phyloP scores from a whole-genome alignment of 768 basidiomycete genomes.

The Dacryopinax primogenitus region DNA sequence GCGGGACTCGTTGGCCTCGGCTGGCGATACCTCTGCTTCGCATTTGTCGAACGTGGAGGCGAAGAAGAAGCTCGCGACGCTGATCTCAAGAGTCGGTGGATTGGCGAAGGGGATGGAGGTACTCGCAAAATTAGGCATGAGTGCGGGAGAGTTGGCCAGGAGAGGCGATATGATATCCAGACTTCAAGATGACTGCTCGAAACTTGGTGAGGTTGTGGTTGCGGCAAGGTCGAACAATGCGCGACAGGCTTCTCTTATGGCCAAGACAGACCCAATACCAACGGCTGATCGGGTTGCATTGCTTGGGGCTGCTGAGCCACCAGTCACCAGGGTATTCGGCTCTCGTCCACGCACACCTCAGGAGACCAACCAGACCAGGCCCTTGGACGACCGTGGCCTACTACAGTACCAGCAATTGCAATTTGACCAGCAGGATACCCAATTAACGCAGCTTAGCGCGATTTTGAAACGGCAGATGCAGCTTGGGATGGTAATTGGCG shows the following conservation, averaged over 20 bases:
- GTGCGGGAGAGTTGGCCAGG: slow-evolving; percentile 82
- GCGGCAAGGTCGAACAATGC: slow-evolving; percentile 33
- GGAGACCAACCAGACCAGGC: slow-evolving; percentile 78
- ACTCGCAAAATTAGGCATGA: slow-evolving; percentile 58
- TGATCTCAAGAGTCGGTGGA: slow-evolving; percentile 57
- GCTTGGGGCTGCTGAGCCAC: slow-evolving; percentile 23
- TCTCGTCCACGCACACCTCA: slow-evolving; percentile 38
- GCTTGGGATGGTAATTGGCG: slow-evolving; percentile 72
- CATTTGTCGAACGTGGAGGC: slow-evolving; percentile 73
- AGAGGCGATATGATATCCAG: slow-evolving; percentile 79
- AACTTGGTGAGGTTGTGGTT: slow-evolving; percentile 72
- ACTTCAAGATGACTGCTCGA: slow-evolving; percentile 83
- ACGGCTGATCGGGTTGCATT: slow-evolving; percentile 19
- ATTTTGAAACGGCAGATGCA: slow-evolving; percentile 75
- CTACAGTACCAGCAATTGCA: slow-evolving; percentile 66
- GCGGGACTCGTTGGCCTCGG: slow-evolving; percentile 69
- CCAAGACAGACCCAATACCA: slow-evolving; percentile 5
- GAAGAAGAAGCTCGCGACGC: slow-evolving; percentile 68
- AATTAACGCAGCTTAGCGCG: slow-evolving; percentile 65
- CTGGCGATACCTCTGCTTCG: slow-evolving; percentile 57
- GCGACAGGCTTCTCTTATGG: neutral
- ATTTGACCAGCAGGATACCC: slow-evolving; percentile 71
- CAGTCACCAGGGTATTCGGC: slow-evolving; percentile 70
- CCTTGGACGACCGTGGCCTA: slow-evolving; percentile 72
- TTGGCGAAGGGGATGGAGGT: slow-evolving; percentile 57